Percentiles rank a stretch among this genome's conserved stretches.
These are phyloP conservation scores for Russula abietina DNA, from an alignment of 768 basidiomycete species.

Conservation along the genomic window DNA sequence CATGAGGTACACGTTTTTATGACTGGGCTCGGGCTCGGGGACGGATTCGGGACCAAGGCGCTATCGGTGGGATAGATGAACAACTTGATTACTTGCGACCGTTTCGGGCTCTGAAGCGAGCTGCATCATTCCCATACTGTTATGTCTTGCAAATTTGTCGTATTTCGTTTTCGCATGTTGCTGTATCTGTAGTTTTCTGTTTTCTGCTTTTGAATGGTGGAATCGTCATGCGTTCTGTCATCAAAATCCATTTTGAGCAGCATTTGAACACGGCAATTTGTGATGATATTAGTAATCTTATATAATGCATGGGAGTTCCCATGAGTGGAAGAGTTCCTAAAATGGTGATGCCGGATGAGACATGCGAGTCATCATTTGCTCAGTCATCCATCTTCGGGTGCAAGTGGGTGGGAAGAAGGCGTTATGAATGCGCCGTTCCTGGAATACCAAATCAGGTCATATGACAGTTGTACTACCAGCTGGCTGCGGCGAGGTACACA, in stretches of 20 bases:
- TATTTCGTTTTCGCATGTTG: not conserved
- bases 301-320: not conserved
- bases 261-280: not conserved
- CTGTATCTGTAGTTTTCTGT: slow-evolving; percentile 11
- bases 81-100: not conserved
- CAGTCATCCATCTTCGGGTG: slow-evolving; percentile 8
- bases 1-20: not conserved
- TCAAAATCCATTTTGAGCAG: not conserved
- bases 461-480: not conserved
- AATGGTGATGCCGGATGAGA: not conserved
- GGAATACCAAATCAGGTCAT: not conserved
- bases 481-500: too few species aligned
- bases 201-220: too few species aligned
- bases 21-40: not conserved
- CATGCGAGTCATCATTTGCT: not conserved
- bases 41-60: not conserved
- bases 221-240: not conserved
- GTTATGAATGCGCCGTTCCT: not conserved
- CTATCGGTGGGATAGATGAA: not conserved
- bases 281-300: not conserved
- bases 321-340: too few species aligned
- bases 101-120: slow-evolving; percentile 13
- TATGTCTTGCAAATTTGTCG: not conserved
- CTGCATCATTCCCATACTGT: not conserved
- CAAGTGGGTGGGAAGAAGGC: not conserved